Conservation (phyloP, 495 filamentous ascomycete species). For the Tuber magnatum region DNA sequence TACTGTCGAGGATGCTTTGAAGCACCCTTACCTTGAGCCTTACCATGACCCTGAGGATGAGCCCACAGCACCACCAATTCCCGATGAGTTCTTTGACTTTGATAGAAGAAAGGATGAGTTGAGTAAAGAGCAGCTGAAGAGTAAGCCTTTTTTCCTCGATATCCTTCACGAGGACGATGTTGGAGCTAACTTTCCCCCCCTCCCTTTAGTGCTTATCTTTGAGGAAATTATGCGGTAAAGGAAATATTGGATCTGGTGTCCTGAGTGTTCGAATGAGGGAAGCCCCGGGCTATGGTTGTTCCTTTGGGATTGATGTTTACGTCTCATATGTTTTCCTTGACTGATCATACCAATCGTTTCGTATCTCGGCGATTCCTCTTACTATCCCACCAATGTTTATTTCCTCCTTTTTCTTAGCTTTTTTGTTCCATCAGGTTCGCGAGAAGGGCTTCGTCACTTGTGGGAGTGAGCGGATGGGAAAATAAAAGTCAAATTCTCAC, state of each 20-base stretch:
- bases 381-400: neutral
- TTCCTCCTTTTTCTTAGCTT: neutral
- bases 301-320: neutral
- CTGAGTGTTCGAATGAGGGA: neutral
- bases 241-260: neutral
- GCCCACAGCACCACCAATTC: conserved; percentile 91
- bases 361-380: neutral
- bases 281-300: neutral
- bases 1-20: conserved; percentile 91
- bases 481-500: neutral
- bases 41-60: conserved; percentile 99
- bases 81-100: conserved; percentile 98
- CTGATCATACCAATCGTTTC: neutral
- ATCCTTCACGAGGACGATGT: neutral
- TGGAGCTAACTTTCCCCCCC: conserved; percentile 16
- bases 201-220: conserved; percentile 69
- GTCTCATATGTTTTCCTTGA: neutral
- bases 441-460: neutral
- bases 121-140: conserved; percentile 95
- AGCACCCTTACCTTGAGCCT: conserved; percentile 95
- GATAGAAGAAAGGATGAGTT: conserved; percentile 99
- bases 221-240: conserved; percentile 95
- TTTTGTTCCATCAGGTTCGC: neutral
- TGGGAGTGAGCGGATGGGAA: neutral
- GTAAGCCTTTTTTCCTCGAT: conserved; percentile 46